Evolutionary conservation across 306 rosid species (phyloP).

Genomic region (Prunus fruticosa): DNA sequence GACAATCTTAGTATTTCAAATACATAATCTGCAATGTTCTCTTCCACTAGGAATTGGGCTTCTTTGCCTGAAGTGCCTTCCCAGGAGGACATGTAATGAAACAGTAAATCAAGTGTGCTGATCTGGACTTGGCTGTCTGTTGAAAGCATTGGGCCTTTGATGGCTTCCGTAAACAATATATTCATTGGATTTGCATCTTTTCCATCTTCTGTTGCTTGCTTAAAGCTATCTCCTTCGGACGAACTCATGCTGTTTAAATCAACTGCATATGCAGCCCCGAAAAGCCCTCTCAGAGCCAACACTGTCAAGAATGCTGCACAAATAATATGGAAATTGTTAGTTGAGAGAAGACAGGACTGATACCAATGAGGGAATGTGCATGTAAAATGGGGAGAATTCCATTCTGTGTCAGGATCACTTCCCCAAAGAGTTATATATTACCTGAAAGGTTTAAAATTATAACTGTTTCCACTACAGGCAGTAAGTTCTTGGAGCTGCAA

Average conservation of each 20-base stretch:
- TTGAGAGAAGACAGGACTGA: constrained; percentile 15
- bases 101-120: constrained; percentile 62
- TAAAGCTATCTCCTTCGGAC: constrained; percentile 36
- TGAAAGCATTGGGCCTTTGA: constrained; percentile 89
- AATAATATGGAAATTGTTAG: constrained; percentile 27
- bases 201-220: constrained; percentile 37
- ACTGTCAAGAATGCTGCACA: constrained; percentile 71
- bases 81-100: constrained; percentile 71
- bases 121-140: constrained; percentile 74
- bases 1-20: constrained; percentile 90
- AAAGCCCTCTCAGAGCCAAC: constrained; percentile 61
- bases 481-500: not conserved
- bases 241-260: constrained; percentile 33
- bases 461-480: not conserved
- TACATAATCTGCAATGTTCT: constrained; percentile 86
- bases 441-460: not conserved
- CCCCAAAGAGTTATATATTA: not conserved
- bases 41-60: constrained; percentile 75
- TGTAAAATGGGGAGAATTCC: not conserved
- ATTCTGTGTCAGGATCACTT: not conserved
- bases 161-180: constrained; percentile 76
- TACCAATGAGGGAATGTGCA: not conserved
- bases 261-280: constrained; percentile 47
- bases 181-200: constrained; percentile 45
- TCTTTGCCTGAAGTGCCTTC: constrained; percentile 51